A percentile compares a stretch with the other conserved stretches of the same genome.
Evolutionary conservation across 176 grass and related monocot species (phyloP).

Genomic region (Elymus sibiricus): DNA sequence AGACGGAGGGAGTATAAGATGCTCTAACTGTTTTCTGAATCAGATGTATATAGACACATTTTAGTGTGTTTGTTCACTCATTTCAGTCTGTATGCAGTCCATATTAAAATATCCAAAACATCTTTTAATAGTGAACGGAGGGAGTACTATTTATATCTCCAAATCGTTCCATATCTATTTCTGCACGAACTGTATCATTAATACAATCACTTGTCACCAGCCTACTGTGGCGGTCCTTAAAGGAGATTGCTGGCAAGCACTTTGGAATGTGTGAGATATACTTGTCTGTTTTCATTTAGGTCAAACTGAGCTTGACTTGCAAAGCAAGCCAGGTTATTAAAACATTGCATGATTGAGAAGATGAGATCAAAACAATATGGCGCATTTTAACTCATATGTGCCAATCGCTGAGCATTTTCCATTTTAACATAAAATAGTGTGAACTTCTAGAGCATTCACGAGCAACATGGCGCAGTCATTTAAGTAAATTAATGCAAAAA

Average conservation of each 20-base stretch:
- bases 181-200: constrained; percentile 1
- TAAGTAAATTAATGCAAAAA: constrained; percentile 14
- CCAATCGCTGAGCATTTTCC: background rate
- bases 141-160: background rate
- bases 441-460: constrained; percentile 1
- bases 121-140: too few species aligned
- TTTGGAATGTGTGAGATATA: background rate
- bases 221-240: constrained; percentile 14
- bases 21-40: too few species aligned
- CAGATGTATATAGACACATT: too few species aligned
- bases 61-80: too few species aligned
- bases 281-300: background rate
- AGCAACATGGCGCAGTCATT: constrained; percentile 6
- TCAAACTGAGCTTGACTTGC: background rate
- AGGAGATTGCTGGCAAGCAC: background rate
- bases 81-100: too few species aligned
- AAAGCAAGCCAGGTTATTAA: constrained; percentile 1
- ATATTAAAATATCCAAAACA: too few species aligned
- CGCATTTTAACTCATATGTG: background rate
- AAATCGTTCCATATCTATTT: background rate
- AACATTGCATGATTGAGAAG: background rate
- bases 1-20: too few species aligned
- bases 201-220: background rate
- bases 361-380: background rate
- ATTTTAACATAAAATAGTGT: background rate